phyloP scores from a whole-genome alignment of 176 grass and related monocot genomes.

The Leersia perrieri region DNA sequence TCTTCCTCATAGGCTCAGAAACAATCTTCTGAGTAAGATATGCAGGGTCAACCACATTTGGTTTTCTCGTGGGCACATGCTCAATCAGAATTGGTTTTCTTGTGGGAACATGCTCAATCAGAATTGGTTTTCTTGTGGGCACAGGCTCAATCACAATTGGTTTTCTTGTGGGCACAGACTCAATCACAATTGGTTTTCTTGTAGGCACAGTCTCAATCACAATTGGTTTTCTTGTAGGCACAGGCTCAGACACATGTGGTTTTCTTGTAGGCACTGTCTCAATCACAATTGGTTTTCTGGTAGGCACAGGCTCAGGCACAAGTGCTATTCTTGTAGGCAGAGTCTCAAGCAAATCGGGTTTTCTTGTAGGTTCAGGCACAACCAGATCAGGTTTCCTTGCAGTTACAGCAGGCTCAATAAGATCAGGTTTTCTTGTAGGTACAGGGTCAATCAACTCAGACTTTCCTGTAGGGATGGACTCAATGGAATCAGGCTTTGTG shows the following conservation, averaged over 20 bases:
- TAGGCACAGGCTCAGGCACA: neutral
- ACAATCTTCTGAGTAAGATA: slow-evolving; percentile 13
- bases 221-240: neutral
- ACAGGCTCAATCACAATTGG: neutral
- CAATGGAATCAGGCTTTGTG: slow-evolving; percentile 22
- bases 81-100: neutral
- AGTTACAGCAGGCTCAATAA: too few relatives aligned
- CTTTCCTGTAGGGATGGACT: neutral
- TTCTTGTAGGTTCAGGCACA: too few relatives aligned
- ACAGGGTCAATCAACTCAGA: neutral
- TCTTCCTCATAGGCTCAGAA: neutral
- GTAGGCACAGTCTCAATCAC: neutral
- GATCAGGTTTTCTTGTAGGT: neutral
- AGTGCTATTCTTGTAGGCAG: slow-evolving; percentile 12
- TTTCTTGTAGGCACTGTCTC: neutral
- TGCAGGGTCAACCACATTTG: neutral
- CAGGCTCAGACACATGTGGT: neutral
- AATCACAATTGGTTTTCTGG: neutral
- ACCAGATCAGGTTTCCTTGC: too few relatives aligned
- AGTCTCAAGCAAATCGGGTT: neutral
- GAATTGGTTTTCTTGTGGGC: neutral
- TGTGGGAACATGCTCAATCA: neutral
- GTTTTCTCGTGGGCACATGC: neutral
- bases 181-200: neutral
- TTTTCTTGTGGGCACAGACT: neutral